A percentile compares a stretch with the other conserved stretches of the same genome.
These are phyloP conservation scores for Secale cereale DNA, from an alignment of 176 grass and related monocot genomes.

Conservation along the genomic window DNA sequence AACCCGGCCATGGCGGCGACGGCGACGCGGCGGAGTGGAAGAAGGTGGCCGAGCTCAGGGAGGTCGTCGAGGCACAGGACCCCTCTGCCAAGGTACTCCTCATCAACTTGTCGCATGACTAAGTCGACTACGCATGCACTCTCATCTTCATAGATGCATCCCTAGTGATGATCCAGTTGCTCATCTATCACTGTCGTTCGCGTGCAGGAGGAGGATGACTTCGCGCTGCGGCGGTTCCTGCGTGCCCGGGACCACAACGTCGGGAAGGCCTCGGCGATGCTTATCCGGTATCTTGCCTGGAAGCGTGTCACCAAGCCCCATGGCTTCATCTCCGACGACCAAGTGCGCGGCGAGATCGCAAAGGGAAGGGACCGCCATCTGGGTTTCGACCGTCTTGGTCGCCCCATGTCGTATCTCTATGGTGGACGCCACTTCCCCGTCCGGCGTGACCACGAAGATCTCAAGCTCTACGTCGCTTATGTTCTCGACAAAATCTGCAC, in stretches of 20 bases:
- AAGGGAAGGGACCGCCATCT: constrained; percentile 56
- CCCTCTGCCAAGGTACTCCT: constrained; percentile 52
- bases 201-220: constrained; percentile 58
- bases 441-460: constrained; percentile 51
- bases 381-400: constrained; percentile 46
- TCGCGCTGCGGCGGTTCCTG: constrained; percentile 55
- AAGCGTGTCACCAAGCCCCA: constrained; percentile 48
- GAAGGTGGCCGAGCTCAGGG: constrained; percentile 59
- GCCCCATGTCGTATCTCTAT: constrained; percentile 42
- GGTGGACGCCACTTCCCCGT: constrained; percentile 42
- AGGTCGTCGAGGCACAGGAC: constrained; percentile 55
- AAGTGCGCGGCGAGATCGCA: constrained; percentile 47
- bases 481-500: constrained; percentile 46
- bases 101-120: too few relatives aligned
- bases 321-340: constrained; percentile 33
- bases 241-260: constrained; percentile 46
- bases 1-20: background rate
- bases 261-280: constrained; percentile 53
- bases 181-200: background rate
- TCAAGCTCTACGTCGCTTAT: constrained; percentile 45
- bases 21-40: constrained; percentile 46
- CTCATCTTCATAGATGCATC: background rate
- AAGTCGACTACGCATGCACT: background rate
- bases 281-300: constrained; percentile 70
- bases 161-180: background rate